These are phyloP conservation scores for Alternaria triticina DNA, from an alignment of 2,329 filamentous ascomycete species.

Conservation along the genomic window DNA sequence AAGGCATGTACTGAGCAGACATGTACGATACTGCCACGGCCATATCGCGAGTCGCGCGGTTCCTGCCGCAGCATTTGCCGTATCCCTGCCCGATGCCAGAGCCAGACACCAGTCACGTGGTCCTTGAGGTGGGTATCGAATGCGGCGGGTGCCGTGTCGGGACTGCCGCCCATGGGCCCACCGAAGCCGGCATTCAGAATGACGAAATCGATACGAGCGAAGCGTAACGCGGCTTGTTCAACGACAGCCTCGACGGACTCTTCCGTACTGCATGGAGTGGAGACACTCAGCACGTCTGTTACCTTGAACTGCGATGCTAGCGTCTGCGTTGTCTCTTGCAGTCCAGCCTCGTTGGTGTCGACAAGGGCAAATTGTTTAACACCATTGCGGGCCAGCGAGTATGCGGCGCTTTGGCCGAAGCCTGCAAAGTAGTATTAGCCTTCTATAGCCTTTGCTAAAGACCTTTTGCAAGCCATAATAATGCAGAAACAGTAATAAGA, in stretches of 20 bases:
- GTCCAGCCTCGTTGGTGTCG: slow-evolving; percentile 14
- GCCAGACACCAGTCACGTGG: slow-evolving; percentile 61
- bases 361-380: slow-evolving; percentile 10
- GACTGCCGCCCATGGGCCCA: slow-evolving; percentile 49
- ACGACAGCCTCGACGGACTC: slow-evolving; percentile 47
- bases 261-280: slow-evolving; percentile 16
- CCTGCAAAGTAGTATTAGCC: slow-evolving; percentile 6
- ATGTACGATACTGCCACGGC: slow-evolving; percentile 60
- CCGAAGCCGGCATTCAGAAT: slow-evolving; percentile 61
- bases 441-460: neutral
- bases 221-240: slow-evolving; percentile 31
- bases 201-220: slow-evolving; percentile 60
- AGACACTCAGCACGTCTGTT: slow-evolving; percentile 9
- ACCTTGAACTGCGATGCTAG: slow-evolving; percentile 7
- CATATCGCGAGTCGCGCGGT: slow-evolving; percentile 10
- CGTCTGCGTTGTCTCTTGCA: slow-evolving; percentile 12
- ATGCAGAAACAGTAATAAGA: neutral
- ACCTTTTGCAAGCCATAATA: neutral
- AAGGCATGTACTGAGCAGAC: slow-evolving; percentile 58
- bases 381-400: slow-evolving; percentile 9
- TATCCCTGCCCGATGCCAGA: slow-evolving; percentile 60
- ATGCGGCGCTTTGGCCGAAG: slow-evolving; percentile 14
- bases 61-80: slow-evolving; percentile 57
- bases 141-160: slow-evolving; percentile 53
- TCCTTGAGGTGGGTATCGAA: slow-evolving; percentile 58